phyloP scores from a whole-genome alignment of 805 yeast genomes.

The Pichia heedii region DNA sequence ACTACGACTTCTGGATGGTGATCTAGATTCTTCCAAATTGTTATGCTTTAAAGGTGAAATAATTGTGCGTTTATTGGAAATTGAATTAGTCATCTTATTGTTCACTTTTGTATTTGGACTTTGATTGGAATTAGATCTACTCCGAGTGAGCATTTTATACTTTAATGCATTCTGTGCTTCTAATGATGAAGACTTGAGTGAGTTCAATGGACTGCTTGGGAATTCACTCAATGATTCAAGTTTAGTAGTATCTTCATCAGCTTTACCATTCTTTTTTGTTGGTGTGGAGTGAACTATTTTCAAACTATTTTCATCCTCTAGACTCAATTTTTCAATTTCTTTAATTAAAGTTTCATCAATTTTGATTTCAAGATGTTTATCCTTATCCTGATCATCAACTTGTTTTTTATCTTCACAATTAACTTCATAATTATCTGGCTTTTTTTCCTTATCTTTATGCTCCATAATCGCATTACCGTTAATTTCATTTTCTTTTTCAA shows the following conservation, averaged over 20 bases:
- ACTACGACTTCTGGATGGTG: not conserved
- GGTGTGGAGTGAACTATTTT: not conserved
- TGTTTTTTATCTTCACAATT: too few relatives aligned
- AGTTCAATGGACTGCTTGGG: constrained; percentile 25
- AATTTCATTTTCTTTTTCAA: too few relatives aligned
- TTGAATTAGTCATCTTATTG: not conserved
- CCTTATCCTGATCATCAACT: too few relatives aligned
- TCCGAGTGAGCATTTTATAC: constrained; percentile 12
- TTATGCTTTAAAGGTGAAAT: not conserved
- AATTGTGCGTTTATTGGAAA: not conserved
- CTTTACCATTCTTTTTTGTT: not conserved
- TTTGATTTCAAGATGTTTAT: too few relatives aligned
- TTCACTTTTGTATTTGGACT: constrained; percentile 3
- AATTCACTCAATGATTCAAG: constrained; percentile 4
- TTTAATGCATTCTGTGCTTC: constrained; percentile 14
- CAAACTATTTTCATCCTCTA: not conserved
- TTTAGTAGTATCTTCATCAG: not conserved
- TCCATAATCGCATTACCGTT: too few relatives aligned
- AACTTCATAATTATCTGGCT: too few relatives aligned
- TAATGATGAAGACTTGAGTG: constrained; percentile 18
- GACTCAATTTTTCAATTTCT: not conserved
- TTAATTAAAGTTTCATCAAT: not conserved
- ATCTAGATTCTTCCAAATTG: not conserved
- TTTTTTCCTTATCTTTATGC: too few relatives aligned
- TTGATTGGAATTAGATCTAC: constrained; percentile 22